Evolutionary conservation across 2,329 filamentous ascomycete genomes (phyloP), one percentile per base, ranked within the genome.

Genomic region (Metarhizium humberi): DNA sequence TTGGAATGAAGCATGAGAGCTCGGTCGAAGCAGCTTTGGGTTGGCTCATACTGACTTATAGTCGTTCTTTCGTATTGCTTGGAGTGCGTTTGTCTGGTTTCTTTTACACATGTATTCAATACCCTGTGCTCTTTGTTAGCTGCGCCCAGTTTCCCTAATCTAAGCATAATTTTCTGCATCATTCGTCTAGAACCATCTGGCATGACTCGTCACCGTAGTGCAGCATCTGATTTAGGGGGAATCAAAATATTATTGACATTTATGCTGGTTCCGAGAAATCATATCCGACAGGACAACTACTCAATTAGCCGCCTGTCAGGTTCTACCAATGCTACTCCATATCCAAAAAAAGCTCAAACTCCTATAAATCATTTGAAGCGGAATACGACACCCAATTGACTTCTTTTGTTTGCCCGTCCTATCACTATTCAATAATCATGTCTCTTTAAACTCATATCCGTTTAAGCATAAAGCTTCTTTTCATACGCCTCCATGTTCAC

Each of bases 401-500:
- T 54, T 50, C 48, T 20, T 8, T 13, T 10, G 43, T 53, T 38
- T 40, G 18, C 25, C 20, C 47, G 38, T 16, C n/a, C 30, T 40
- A 34, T 53, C 45, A 30, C 54, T 13, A 18, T 34, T 8, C 14
- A 16, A 5, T 38, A 14, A 38, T 49, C 30, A 46, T 32, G 16
- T 42, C 30, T 52, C 48, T 45, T n/a, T 2, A 18, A 45, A 32
- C 20, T 43, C 4, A 30, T 25, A 6, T 40, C 20, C 34, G 36
- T 50, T 73, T 84, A 96, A 66, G 91, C 90, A 75, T 95, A 99
- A 63, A 99, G 87, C 83, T 97, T 99, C 88, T 99, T 99, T 80
- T 97, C 94, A 71, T 95, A 97, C 71, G 90, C 92, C 78, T 97
- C 91, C 81, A 99, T 91, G 77, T 97, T 95, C 59, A 99, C 92